A percentile compares a stretch with the other conserved stretches of the same genome.
phyloP scores from a whole-genome alignment of 2,329 filamentous ascomycete genomes.

The Cadophora sp. region DNA sequence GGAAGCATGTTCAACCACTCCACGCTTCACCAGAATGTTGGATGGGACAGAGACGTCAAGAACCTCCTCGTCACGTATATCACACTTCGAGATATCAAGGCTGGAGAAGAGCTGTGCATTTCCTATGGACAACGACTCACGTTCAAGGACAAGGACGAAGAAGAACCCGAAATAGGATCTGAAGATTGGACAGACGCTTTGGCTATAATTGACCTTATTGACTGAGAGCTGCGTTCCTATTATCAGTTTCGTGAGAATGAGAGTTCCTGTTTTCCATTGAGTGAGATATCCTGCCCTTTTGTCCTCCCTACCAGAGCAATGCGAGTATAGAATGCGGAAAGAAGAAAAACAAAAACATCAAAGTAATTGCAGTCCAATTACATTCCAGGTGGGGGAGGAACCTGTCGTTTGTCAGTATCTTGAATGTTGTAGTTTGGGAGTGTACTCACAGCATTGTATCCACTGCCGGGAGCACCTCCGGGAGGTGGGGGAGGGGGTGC shows the following conservation, averaged over 20 bases:
- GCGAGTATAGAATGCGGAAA: not conserved
- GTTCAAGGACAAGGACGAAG: constrained; percentile 45
- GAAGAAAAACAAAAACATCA: constrained; percentile 5
- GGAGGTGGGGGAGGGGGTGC: constrained; percentile 69
- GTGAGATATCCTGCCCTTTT: constrained; percentile 36
- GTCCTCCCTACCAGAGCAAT: constrained; percentile 14
- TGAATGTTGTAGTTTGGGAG: not conserved
- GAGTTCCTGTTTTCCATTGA: constrained; percentile 5
- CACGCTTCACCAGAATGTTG: constrained; percentile 57
- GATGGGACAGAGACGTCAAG: constrained; percentile 57
- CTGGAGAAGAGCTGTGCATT: constrained; percentile 61
- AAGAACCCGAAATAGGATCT: constrained; percentile 29
- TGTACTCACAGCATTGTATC: constrained; percentile 63
- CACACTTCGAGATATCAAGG: constrained; percentile 54
- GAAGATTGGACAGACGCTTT: constrained; percentile 41
- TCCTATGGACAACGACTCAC: constrained; percentile 46
- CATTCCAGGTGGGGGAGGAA: constrained; percentile 58
- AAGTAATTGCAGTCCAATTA: constrained; percentile 35
- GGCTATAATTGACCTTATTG: constrained; percentile 43
- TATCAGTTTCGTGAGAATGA: constrained; percentile 11
- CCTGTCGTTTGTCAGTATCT: constrained; percentile 43
- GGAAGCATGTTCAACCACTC: constrained; percentile 67
- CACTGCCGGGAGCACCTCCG: constrained; percentile 58
- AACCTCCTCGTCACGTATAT: constrained; percentile 55
- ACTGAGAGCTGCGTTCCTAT: constrained; percentile 28